Percentiles rank a stretch among this genome's conserved stretches.
Conservation (phyloP, 1,139 yeast genomes). For the Candida glucosophila region DNA sequence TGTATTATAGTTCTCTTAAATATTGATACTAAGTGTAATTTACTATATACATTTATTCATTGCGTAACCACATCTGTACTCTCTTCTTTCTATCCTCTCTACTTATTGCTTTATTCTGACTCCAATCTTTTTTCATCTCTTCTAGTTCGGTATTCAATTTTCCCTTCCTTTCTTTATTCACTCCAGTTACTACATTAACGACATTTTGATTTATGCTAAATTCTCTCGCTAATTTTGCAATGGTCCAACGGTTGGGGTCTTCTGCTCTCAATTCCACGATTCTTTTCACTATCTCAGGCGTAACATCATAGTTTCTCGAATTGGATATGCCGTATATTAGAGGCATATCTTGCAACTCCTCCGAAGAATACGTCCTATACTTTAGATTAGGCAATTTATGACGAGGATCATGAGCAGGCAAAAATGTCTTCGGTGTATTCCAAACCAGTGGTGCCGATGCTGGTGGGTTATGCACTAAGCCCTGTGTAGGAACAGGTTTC, state of each 20-base stretch:
- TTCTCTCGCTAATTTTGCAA: conserved; percentile 57
- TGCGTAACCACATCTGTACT: conserved; percentile 54
- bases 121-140: conserved; percentile 8
- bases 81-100: conserved; percentile 50
- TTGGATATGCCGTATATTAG: conserved; percentile 26
- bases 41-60: conserved; percentile 31
- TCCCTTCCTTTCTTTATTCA: conserved; percentile 8
- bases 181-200: conserved; percentile 19
- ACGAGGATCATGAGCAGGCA: conserved; percentile 61
- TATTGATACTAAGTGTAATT: conserved; percentile 3
- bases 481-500: conserved; percentile 32
- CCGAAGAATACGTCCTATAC: conserved; percentile 19
- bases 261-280: conserved; percentile 51
- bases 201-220: conserved; percentile 31
- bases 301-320: conserved; percentile 50
- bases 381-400: conserved; percentile 18
- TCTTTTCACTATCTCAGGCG: conserved; percentile 52
- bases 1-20: conserved; percentile 4
- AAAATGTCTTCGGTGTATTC: conserved; percentile 62
- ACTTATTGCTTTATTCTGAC: conserved; percentile 16
- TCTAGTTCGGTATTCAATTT: conserved; percentile 10
- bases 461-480: conserved; percentile 34
- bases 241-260: conserved; percentile 61
- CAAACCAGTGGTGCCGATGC: conserved; percentile 21
- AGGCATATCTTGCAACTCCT: conserved; percentile 50